A percentile compares a stretch with the other conserved stretches of the same genome.
These are phyloP conservation scores for Chaetoceros muelleri DNA, from an alignment of 108 stramenopile species.

Conservation along the genomic window DNA sequence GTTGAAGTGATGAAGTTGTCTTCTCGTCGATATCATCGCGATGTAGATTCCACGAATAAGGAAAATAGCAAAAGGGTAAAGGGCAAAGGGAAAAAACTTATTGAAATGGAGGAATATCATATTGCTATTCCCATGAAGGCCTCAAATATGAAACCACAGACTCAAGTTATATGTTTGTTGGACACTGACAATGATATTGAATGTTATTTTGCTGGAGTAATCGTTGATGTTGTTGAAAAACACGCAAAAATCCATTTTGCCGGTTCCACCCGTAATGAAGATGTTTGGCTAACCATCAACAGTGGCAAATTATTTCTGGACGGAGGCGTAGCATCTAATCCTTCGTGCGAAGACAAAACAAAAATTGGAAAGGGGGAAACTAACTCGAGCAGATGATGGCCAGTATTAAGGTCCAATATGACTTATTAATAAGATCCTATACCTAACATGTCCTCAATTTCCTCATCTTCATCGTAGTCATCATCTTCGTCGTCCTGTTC, in stretches of 20 bases:
- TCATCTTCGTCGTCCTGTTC: slow-evolving; percentile 33
- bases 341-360: too few relatives aligned
- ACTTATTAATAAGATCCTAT: slow-evolving; percentile 45
- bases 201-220: slow-evolving; percentile 51
- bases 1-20: slow-evolving; percentile 29
- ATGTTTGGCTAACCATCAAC: slow-evolving; percentile 55
- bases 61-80: slow-evolving; percentile 16
- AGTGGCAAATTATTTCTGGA: slow-evolving; percentile 61
- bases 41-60: not conserved
- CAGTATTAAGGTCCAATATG: too few relatives aligned
- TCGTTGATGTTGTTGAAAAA: slow-evolving; percentile 44
- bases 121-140: slow-evolving; percentile 25
- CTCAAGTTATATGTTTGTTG: slow-evolving; percentile 29
- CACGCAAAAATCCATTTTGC: slow-evolving; percentile 61
- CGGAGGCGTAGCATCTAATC: slow-evolving; percentile 31
- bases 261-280: slow-evolving; percentile 54
- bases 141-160: slow-evolving; percentile 10
- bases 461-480: slow-evolving; percentile 63
- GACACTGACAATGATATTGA: slow-evolving; percentile 31
- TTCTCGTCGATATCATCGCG: not conserved
- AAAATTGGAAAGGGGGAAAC: too few relatives aligned
- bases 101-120: slow-evolving; percentile 20
- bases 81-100: slow-evolving; percentile 17
- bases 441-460: slow-evolving; percentile 70
- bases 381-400: too few relatives aligned